A percentile compares a stretch with the other conserved stretches of the same genome.
phyloP scores from a whole-genome alignment of 805 yeast species.

The Peterozyma toletana region DNA sequence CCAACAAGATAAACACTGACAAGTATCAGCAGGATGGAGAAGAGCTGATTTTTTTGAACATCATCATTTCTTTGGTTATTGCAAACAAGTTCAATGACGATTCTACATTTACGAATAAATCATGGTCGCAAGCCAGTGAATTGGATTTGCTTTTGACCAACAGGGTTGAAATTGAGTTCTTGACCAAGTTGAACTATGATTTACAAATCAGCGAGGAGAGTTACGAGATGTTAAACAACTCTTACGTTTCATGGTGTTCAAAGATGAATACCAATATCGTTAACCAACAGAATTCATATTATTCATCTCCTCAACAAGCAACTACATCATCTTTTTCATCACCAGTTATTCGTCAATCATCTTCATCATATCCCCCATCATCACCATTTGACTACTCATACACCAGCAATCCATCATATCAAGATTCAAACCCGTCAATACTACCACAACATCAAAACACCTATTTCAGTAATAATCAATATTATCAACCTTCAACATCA shows the following conservation, averaged over 20 bases:
- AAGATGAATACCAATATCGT: too few relatives aligned
- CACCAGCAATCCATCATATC: too few relatives aligned
- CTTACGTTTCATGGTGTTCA: slow-evolving; percentile 6
- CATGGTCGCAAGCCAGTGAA: slow-evolving; percentile 97
- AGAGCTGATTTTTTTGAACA: slow-evolving; percentile 40
- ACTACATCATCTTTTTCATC: too few relatives aligned
- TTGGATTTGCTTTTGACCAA: slow-evolving; percentile 56
- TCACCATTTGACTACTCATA: too few relatives aligned
- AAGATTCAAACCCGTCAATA: too few relatives aligned
- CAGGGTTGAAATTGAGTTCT: slow-evolving; percentile 64
- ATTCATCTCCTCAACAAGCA: too few relatives aligned
- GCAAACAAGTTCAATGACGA: slow-evolving; percentile 96
- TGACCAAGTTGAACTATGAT: slow-evolving; percentile 19
- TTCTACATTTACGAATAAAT: slow-evolving; percentile 88
- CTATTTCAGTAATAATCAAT: too few relatives aligned
- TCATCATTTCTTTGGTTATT: slow-evolving; percentile 66
- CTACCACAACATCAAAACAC: too few relatives aligned
- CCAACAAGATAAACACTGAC: slow-evolving; percentile 32
- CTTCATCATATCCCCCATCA: too few relatives aligned
- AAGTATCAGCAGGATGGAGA: slow-evolving; percentile 22
- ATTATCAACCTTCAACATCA: too few relatives aligned
- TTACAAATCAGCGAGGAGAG: slow-evolving; percentile 6
- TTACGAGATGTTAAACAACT: slow-evolving; percentile 6
- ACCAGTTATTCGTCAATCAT: too few relatives aligned
- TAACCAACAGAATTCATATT: too few relatives aligned